phyloP scores from a whole-genome alignment of 345 rosid genomes.

The Lepidium didymum region DNA sequence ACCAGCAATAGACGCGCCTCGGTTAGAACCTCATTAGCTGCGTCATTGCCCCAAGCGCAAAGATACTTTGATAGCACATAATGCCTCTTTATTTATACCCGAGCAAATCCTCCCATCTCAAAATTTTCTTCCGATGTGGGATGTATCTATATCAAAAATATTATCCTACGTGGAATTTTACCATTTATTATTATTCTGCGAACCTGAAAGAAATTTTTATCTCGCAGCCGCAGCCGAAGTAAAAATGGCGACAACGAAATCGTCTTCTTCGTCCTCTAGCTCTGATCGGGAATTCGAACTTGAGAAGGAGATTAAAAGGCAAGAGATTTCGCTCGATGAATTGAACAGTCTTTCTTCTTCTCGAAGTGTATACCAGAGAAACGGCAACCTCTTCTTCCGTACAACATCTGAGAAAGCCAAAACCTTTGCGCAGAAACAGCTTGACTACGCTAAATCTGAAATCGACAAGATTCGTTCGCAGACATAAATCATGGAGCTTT shows the following conservation, averaged over 20 bases:
- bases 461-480: conserved; percentile 11
- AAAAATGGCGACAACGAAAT: conserved; percentile 11
- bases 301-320: conserved; percentile 21
- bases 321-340: conserved; percentile 22
- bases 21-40: conserved; percentile 35
- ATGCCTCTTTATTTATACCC: not conserved
- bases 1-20: conserved; percentile 42
- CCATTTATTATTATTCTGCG: not conserved
- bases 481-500: not conserved
- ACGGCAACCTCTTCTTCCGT: conserved; percentile 25
- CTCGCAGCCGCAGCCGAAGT: not conserved
- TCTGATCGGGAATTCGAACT: conserved; percentile 7
- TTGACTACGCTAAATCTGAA: conserved; percentile 11
- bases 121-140: not conserved
- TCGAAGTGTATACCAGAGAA: conserved; percentile 18
- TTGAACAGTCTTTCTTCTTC: conserved; percentile 23
- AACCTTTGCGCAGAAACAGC: conserved; percentile 6
- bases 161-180: not conserved
- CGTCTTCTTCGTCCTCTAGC: not conserved
- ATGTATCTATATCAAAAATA: not conserved
- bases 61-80: accelerated
- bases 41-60: conserved; percentile 38
- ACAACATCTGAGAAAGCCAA: conserved; percentile 13
- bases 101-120: not conserved
- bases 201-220: not conserved